Conservation (phyloP, 75 land plant species). For the Adiantum capillusveneris region DNA sequence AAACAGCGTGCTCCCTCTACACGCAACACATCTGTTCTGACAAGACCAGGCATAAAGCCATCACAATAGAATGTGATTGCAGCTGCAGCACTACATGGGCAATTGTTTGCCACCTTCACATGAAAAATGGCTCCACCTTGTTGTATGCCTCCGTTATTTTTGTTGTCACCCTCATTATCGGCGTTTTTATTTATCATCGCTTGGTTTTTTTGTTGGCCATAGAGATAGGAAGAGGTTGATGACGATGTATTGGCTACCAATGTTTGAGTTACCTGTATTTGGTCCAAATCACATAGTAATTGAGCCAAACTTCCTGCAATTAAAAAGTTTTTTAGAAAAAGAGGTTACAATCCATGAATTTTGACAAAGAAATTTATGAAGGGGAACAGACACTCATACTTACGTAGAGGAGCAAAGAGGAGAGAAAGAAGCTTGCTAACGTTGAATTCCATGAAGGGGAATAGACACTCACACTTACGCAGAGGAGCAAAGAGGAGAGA, state of each 20-base stretch:
- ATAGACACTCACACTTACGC: too few relatives aligned
- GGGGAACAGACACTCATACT: too few relatives aligned
- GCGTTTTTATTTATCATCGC: too few relatives aligned
- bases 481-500: too few relatives aligned
- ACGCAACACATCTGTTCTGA: not conserved
- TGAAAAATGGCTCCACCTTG: not conserved
- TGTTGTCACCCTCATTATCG: not conserved
- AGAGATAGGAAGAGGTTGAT: too few relatives aligned
- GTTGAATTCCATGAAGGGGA: too few relatives aligned
- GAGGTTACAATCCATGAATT: too few relatives aligned
- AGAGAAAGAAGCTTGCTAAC: too few relatives aligned
- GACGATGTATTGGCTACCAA: not conserved
- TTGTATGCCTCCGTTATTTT: not conserved
- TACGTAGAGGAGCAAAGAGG: too few relatives aligned
- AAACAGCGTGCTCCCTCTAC: not conserved
- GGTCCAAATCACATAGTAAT: not conserved
- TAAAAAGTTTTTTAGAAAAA: too few relatives aligned
- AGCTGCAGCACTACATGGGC: conserved; percentile 3
- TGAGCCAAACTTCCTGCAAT: not conserved
- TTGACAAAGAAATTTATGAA: too few relatives aligned
- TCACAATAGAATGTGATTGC: conserved; percentile 1
- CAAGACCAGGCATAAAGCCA: not conserved
- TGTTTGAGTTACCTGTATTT: not conserved
- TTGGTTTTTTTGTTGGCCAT: too few relatives aligned
- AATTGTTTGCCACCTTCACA: not conserved